Conservation (phyloP, 176 grass and related monocot genomes). For the Neostapfia colusana region DNA sequence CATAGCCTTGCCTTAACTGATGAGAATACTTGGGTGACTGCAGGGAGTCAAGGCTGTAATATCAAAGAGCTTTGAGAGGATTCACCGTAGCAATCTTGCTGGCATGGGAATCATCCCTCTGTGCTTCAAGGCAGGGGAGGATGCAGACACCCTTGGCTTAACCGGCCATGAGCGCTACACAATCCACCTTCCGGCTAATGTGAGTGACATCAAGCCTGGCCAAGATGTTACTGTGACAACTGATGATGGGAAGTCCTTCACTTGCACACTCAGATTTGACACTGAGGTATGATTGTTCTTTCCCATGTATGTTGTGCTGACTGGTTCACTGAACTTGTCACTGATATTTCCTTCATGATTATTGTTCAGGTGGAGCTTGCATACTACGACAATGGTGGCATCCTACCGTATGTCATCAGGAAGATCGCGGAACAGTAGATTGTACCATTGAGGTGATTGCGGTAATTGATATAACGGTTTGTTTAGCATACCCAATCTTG, state of each 20-base stretch:
- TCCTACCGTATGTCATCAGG: conserved; percentile 83
- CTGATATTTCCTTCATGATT: conserved; percentile 8
- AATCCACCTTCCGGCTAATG: conserved; percentile 67
- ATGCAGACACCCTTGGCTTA: conserved; percentile 83
- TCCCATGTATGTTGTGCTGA: background rate
- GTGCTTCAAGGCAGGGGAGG: conserved; percentile 86
- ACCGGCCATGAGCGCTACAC: conserved; percentile 84
- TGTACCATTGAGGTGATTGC: conserved; percentile 15
- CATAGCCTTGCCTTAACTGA: conserved; percentile 18
- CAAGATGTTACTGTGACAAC: conserved; percentile 81
- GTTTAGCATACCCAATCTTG: conserved; percentile 44
- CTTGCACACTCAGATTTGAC: conserved; percentile 84
- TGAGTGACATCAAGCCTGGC: conserved; percentile 83
- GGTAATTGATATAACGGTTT: conserved; percentile 48
- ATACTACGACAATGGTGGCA: conserved; percentile 88
- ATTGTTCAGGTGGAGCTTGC: conserved; percentile 80
- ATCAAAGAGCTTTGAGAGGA: conserved; percentile 96
- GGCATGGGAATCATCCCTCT: conserved; percentile 95
- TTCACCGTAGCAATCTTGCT: conserved; percentile 94
- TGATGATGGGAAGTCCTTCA: conserved; percentile 75
- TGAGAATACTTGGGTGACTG: conserved; percentile 32
- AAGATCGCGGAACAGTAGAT: conserved; percentile 62
- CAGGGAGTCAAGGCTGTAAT: conserved; percentile 98
- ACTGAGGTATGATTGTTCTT: conserved; percentile 60
- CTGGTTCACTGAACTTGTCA: background rate